Conservation (phyloP, 2,329 filamentous ascomycete genomes). For the Aspergillus sp. region DNA sequence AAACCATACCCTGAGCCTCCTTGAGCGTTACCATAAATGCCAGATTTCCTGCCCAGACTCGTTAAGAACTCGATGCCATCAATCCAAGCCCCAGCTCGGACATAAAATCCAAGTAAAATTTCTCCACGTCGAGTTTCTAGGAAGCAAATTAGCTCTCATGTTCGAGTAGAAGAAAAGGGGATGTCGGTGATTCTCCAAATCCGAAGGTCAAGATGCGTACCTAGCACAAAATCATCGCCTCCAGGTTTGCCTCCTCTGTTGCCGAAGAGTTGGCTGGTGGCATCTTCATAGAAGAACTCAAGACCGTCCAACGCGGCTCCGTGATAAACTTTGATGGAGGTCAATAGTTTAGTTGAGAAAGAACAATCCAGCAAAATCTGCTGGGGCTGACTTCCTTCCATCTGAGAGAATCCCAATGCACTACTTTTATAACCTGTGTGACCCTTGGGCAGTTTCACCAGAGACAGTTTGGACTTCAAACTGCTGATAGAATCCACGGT, state of each 20-base stretch:
- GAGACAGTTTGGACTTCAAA: conserved; percentile 69
- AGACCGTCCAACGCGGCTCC: conserved; percentile 77
- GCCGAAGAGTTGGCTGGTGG: conserved; percentile 80
- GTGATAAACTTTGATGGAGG: conserved; percentile 72
- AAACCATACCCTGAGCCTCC: conserved; percentile 77
- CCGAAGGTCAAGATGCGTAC: conserved; percentile 48
- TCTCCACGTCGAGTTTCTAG: conserved; percentile 81
- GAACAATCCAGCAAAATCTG: conserved; percentile 75
- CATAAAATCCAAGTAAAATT: conserved; percentile 79
- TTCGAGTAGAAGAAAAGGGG: neutral
- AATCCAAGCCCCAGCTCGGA: conserved; percentile 77
- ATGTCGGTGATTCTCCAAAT: neutral
- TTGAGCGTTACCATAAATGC: conserved; percentile 75
- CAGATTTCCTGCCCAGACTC: conserved; percentile 80
- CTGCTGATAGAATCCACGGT: conserved; percentile 74
- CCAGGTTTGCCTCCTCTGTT: conserved; percentile 70
- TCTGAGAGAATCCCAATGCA: conserved; percentile 69
- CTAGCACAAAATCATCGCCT: conserved; percentile 73
- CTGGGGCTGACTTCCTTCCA: conserved; percentile 67
- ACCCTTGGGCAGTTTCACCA: conserved; percentile 72
- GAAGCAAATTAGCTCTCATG: conserved; percentile 17
- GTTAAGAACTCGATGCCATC: conserved; percentile 90
- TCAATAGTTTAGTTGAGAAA: conserved; percentile 69
- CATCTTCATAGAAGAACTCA: conserved; percentile 91
- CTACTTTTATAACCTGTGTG: conserved; percentile 74